These are phyloP conservation scores for Vicia faba DNA, from an alignment of 306 rosid species.

Conservation along the genomic window DNA sequence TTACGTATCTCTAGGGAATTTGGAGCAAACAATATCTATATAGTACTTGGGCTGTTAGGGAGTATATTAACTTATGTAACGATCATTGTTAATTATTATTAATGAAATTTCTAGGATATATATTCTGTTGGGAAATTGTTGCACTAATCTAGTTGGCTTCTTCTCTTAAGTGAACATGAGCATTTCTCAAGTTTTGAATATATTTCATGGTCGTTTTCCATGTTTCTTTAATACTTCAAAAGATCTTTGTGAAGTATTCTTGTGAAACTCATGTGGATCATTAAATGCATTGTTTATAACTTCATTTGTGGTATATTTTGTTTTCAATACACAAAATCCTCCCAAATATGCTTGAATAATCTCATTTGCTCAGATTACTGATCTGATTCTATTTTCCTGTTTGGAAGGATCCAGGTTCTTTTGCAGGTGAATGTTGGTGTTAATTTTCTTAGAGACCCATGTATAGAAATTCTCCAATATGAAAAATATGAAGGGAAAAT, in stretches of 20 bases:
- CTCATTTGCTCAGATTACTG: conserved; percentile 49
- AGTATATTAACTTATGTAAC: conserved; percentile 20
- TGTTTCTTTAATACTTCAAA: conserved; percentile 23
- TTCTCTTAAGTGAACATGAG: conserved; percentile 10
- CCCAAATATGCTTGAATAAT: conserved; percentile 31
- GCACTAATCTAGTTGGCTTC: conserved; percentile 6
- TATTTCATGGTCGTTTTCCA: not conserved
- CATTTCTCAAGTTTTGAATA: conserved; percentile 7
- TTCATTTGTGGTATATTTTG: not conserved
- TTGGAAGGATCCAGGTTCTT: conserved; percentile 98
- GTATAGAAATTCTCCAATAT: conserved; percentile 94
- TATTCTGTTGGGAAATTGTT: conserved; percentile 19
- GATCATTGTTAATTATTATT: conserved; percentile 11
- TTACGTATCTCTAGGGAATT: conserved; percentile 24
- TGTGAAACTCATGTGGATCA: conserved; percentile 11
- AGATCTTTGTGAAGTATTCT: conserved; percentile 22
- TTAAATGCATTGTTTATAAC: conserved; percentile 12
- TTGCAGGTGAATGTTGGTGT: conserved; percentile 93
- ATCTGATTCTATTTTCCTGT: conserved; percentile 75
- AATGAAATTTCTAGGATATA: conserved; percentile 23
- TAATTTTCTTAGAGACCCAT: conserved; percentile 75
- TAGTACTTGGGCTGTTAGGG: conserved; percentile 33
- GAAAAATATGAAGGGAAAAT: conserved; percentile 71
- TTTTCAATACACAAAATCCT: conserved; percentile 29
- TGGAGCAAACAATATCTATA: conserved; percentile 15